Percentiles rank a stretch among this genome's conserved stretches.
Evolutionary conservation across 768 basidiomycete species (phyloP).

Genomic region (Amanita brunnescens): DNA sequence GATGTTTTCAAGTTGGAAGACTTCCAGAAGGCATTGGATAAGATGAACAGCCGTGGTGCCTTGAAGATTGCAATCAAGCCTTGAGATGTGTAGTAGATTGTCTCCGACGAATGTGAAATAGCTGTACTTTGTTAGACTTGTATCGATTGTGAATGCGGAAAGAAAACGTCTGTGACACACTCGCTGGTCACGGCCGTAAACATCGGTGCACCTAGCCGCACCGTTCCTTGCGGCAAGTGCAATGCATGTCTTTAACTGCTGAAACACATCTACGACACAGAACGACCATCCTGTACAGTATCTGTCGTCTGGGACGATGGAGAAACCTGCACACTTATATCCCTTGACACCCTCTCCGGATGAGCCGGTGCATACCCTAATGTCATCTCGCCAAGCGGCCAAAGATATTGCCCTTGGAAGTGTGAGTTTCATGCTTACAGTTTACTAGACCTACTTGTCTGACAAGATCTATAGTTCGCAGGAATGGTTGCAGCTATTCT

Average conservation of each 20-base stretch:
- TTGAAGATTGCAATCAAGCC: slow-evolving; percentile 58
- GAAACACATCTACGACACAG: neutral
- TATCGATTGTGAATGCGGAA: neutral
- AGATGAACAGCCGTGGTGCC: slow-evolving; percentile 57
- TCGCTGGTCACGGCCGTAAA: neutral
- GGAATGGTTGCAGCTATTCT: slow-evolving; percentile 80
- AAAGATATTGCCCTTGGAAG: slow-evolving; percentile 4
- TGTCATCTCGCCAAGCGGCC: slow-evolving; percentile 1
- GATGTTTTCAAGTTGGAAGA: slow-evolving; percentile 61
- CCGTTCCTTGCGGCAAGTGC: neutral
- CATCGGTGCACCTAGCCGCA: neutral
- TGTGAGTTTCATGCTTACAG: neutral
- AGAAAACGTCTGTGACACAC: neutral
- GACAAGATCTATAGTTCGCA: slow-evolving; percentile 42
- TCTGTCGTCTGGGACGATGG: slow-evolving; percentile 3
- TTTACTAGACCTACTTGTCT: neutral
- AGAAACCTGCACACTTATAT: neutral
- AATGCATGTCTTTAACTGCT: neutral
- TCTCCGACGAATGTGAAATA: slow-evolving; percentile 9
- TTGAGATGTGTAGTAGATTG: slow-evolving; percentile 13
- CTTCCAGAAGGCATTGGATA: slow-evolving; percentile 62
- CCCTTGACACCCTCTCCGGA: neutral
- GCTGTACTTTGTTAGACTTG: neutral
- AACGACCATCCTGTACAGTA: neutral
- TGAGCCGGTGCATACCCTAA: neutral